Percentiles rank a stretch among this genome's conserved stretches.
These are phyloP conservation scores for Suillus luteus DNA, from an alignment of 768 basidiomycete species.

Conservation along the genomic window DNA sequence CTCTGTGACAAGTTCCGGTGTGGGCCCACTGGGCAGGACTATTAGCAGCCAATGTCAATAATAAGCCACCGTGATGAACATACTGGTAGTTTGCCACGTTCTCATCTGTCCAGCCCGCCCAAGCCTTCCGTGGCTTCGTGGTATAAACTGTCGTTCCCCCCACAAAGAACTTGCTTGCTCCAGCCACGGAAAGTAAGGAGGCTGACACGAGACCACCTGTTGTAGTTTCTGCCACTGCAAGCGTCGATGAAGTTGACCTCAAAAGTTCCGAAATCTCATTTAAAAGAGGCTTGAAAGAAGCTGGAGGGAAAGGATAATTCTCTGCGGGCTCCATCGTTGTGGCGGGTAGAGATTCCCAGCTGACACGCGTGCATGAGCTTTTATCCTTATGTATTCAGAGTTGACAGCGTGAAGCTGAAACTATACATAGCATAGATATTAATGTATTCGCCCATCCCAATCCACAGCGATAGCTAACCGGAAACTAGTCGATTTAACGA, in stretches of 20 bases:
- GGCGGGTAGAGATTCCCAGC: background rate
- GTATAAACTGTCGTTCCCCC: conserved; percentile 24
- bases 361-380: background rate
- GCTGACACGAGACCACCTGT: conserved; percentile 27
- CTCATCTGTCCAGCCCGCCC: conserved; percentile 24
- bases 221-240: conserved; percentile 23
- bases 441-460: background rate
- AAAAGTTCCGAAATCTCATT: conserved; percentile 18
- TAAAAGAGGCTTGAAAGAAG: conserved; percentile 17
- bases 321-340: conserved; percentile 4
- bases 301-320: conserved; percentile 17
- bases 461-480: background rate
- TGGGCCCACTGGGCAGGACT: conserved; percentile 19
- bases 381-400: background rate
- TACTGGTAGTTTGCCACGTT: conserved; percentile 18
- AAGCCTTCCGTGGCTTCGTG: conserved; percentile 15
- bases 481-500: background rate
- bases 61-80: background rate
- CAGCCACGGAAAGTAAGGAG: conserved; percentile 20
- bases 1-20: conserved; percentile 18
- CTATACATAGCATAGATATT: background rate
- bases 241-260: conserved; percentile 14
- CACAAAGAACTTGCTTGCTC: conserved; percentile 22
- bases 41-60: background rate
- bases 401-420: background rate